Evolutionary conservation across 495 filamentous ascomycete genomes (phyloP), one percentile per base, ranked within the genome.

Genomic region (Symbiotaphrina buchneri): DNA sequence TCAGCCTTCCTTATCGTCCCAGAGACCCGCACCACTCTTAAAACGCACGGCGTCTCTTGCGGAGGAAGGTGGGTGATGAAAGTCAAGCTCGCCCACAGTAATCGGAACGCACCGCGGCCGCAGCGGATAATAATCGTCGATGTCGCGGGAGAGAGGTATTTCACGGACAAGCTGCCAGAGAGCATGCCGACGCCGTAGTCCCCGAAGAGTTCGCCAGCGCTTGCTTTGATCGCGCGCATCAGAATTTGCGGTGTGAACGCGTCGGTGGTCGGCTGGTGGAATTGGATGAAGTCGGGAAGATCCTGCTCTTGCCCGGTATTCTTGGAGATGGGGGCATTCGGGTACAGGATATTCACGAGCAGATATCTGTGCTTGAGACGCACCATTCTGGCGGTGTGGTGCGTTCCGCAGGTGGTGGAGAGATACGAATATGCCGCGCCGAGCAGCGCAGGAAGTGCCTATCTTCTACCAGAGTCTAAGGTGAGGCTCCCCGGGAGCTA

Each of bases 351-450:
- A 48, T 83, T 72, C 31, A 94, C 63, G 19, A 95, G 67, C 23
- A 97, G 71, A 47, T 97, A 97, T 36, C 87, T 76, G 49, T 87
- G 68, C 56, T 97, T 97, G 39, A 93, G 56, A 44, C 87, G 81
- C 37, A 95, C 87, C 87, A 97, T 97, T n/a, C 26, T 16, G 6
- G 8, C 6, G 8, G 6, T 29, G 27, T 29, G 13, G 6, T 16
- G 5, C 11, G 27, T 29, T 6, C 5, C 6, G 27, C n/a, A n/a
- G n/a, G n/a, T n/a, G n/a, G n/a, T n/a, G n/a, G n/a, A n/a, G n/a
- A n/a, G n/a, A n/a, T n/a, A n/a, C n/a, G n/a, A n/a, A n/a, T n/a
- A n/a, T n/a, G n/a, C n/a, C n/a, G n/a, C n/a, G n/a, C n/a, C n/a
- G n/a, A n/a, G n/a, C n/a, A n/a, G n/a, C n/a, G n/a, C n/a, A n/a